Percentiles rank a stretch among this genome's conserved stretches.
Conservation (phyloP, 2,329 filamentous ascomycete species). For the Chrysoporthe deuterocubensis region DNA sequence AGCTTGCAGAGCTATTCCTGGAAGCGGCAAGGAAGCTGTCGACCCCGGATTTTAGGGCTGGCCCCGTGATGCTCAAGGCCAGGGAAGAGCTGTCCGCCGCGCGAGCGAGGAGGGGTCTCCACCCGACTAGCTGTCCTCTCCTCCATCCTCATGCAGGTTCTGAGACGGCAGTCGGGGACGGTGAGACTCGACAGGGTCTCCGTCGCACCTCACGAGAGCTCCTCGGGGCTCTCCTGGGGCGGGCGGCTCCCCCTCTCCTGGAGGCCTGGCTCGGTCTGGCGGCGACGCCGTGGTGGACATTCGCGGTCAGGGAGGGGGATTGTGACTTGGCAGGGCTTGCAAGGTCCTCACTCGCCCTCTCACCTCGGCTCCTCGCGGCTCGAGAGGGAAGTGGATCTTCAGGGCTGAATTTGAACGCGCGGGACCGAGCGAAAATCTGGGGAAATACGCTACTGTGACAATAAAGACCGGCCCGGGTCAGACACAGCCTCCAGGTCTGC, state of each 20-base stretch:
- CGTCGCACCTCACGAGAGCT: no score
- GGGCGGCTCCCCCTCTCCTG: background rate
- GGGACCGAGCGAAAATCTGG: constrained; percentile 23
- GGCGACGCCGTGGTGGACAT: background rate
- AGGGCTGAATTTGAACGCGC: constrained; percentile 16
- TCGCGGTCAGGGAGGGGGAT: background rate
- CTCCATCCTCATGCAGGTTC: constrained; percentile 3
- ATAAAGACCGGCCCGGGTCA: background rate
- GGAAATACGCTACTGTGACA: constrained; percentile 19
- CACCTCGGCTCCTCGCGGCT: constrained; percentile 21
- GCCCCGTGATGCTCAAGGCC: constrained; percentile 17
- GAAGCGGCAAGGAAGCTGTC: constrained; percentile 10
- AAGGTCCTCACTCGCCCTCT: background rate
- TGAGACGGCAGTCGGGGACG: constrained; percentile 5
- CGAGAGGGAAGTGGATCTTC: constrained; percentile 14
- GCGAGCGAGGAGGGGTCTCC: constrained; percentile 4
- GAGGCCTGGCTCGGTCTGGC: background rate
- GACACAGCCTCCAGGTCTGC: constrained; percentile 11
- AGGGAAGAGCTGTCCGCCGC: constrained; percentile 15
- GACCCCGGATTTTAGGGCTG: constrained; percentile 29
- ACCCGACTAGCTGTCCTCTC: background rate
- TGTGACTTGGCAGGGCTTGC: background rate
- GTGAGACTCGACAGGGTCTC: background rate
- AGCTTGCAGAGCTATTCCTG: constrained; percentile 16
- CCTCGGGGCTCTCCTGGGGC: no score